Evolutionary conservation across 108 stramenopile genomes (phyloP).

Genomic region (Asterionellopsis glacialis): DNA sequence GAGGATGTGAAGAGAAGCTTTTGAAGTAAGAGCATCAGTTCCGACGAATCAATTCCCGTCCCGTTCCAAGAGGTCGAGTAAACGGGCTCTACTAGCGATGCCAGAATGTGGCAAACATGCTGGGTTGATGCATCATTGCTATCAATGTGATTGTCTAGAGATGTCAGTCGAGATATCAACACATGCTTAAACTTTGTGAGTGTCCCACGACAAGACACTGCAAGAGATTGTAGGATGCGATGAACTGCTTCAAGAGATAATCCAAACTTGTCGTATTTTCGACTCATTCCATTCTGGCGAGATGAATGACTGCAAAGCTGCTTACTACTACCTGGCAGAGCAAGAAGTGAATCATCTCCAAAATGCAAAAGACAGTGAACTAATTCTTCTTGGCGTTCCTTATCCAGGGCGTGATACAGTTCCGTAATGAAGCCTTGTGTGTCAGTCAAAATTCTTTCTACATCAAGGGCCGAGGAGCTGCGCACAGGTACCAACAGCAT

Average conservation of each 20-base stretch:
- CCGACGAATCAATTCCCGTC: constrained; percentile 8
- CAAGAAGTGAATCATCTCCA: not conserved
- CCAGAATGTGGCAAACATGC: constrained; percentile 1
- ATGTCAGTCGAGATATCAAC: constrained; percentile 1
- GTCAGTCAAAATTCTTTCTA: too few species aligned
- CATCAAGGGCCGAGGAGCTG: too few species aligned
- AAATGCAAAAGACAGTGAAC: constrained; percentile 3
- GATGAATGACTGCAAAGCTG: not conserved
- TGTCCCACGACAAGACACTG: not conserved
- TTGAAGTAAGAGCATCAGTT: constrained; percentile 14
- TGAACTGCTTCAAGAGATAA: not conserved
- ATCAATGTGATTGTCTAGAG: not conserved
- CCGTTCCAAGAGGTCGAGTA: not conserved
- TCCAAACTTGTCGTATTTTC: not conserved
- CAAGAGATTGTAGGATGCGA: not conserved
- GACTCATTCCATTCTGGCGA: not conserved
- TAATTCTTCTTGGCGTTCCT: constrained; percentile 4
- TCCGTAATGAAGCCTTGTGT: too few species aligned
- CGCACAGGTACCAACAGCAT: too few species aligned
- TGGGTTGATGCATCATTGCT: not conserved
- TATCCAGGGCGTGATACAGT: not conserved
- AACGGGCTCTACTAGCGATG: not conserved
- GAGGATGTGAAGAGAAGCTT: constrained; percentile 19
- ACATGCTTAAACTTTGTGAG: constrained; percentile 3
- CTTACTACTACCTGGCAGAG: not conserved